Conservation (phyloP, 345 rosid species). For the Populus euphratica region DNA sequence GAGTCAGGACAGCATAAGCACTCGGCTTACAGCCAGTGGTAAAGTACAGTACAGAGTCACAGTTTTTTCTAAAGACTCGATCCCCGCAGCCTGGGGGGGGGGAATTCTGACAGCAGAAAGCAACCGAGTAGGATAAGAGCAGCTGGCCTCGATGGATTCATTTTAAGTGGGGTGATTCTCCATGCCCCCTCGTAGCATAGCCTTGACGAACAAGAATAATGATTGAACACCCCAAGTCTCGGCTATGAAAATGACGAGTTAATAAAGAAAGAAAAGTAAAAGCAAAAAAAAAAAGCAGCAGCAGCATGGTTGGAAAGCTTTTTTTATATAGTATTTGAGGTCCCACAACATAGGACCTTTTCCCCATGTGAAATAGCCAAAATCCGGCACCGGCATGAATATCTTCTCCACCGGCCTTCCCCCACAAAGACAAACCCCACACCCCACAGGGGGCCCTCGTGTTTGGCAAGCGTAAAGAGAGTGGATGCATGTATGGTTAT, state of each 20-base stretch:
- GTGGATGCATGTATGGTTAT: background rate
- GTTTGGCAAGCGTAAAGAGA: background rate
- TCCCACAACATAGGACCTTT: background rate
- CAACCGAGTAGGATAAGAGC: background rate
- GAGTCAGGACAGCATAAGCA: background rate
- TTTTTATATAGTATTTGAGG: background rate
- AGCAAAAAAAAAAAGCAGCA: too few species aligned
- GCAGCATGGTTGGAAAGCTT: slow-evolving; percentile 11
- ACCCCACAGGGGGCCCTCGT: background rate
- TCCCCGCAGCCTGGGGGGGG: background rate
- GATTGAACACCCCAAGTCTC: background rate
- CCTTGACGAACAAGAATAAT: background rate
- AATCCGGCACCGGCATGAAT: slow-evolving; percentile 11
- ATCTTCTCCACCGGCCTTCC: background rate
- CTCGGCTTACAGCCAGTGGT: background rate
- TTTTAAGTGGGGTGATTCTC: background rate
- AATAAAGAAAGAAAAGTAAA: background rate
- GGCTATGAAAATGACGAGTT: background rate
- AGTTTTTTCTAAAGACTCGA: background rate
- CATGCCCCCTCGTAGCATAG: background rate
- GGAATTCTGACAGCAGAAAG: background rate
- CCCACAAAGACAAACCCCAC: background rate
- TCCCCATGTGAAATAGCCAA: slow-evolving; percentile 4
- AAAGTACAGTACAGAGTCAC: background rate
- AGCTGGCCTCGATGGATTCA: background rate